These are phyloP conservation scores for Lasiosphaeriaceae sp. DNA, from an alignment of 495 filamentous ascomycete species.

Conservation along the genomic window DNA sequence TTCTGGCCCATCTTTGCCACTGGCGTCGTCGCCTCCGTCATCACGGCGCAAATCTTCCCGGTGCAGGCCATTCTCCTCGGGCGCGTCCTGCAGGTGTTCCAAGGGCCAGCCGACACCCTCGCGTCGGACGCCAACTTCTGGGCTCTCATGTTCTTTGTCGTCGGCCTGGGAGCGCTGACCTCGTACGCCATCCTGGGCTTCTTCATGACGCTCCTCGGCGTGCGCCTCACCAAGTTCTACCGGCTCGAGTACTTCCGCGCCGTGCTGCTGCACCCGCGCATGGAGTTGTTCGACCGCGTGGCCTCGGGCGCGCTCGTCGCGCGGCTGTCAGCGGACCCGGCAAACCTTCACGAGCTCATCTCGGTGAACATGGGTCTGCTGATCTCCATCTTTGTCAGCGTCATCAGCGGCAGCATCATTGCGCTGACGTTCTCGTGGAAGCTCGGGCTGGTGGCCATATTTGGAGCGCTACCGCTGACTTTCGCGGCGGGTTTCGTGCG, in stretches of 20 bases:
- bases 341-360: constrained; percentile 72
- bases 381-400: constrained; percentile 66
- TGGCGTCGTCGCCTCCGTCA: too few species aligned
- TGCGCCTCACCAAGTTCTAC: neutral
- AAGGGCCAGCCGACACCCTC: too few species aligned
- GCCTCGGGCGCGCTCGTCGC: constrained; percentile 49
- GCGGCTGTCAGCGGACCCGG: constrained; percentile 76
- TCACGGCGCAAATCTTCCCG: too few species aligned
- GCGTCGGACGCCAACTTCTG: too few species aligned
- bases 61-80: too few species aligned
- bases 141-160: too few species aligned
- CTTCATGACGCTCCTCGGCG: too few species aligned
- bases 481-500: neutral
- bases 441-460: constrained; percentile 77
- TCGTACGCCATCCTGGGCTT: too few species aligned
- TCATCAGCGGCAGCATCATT: constrained; percentile 63
- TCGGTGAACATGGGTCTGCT: constrained; percentile 76
- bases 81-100: too few species aligned
- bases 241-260: neutral
- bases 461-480: constrained; percentile 64
- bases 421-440: constrained; percentile 76
- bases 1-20: too few species aligned
- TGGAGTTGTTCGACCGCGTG: neutral
- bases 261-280: neutral
- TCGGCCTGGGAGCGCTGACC: too few species aligned